A percentile compares a stretch with the other conserved stretches of the same genome.
These are phyloP conservation scores for Aureobasidium pullulans DNA, from an alignment of 2,329 filamentous ascomycete genomes.

Conservation along the genomic window DNA sequence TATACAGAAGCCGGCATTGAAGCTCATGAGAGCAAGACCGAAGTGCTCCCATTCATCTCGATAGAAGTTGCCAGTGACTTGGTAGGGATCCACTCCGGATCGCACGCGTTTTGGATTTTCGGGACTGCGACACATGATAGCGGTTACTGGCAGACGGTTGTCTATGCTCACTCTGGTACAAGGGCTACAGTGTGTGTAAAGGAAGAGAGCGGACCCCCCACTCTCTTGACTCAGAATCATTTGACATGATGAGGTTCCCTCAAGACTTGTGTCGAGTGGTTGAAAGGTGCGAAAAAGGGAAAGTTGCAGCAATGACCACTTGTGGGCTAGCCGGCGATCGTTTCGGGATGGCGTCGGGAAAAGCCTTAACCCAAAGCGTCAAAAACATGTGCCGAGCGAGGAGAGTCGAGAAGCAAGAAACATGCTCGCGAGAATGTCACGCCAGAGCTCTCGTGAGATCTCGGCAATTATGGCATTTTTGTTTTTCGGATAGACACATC, in stretches of 20 bases:
- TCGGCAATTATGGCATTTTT: background rate
- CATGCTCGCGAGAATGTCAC: background rate
- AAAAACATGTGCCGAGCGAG: background rate
- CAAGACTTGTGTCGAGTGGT: no score
- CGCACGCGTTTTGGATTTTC: background rate
- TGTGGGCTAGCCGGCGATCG: background rate
- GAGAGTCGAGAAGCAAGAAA: background rate
- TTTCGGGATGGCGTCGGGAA: background rate
- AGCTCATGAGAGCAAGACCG: background rate
- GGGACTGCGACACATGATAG: background rate
- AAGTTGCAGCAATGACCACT: background rate
- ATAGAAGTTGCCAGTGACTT: constrained; percentile 5
- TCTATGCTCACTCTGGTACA: no score
- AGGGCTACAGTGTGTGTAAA: no score
- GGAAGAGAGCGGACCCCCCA: no score
- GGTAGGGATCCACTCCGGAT: background rate
- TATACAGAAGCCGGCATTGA: background rate
- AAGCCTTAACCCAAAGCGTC: background rate
- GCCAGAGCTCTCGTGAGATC: constrained; percentile 1
- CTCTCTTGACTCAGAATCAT: no score
- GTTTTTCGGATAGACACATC: background rate
- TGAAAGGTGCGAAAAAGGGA: background rate
- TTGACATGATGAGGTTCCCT: background rate
- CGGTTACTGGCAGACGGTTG: background rate
- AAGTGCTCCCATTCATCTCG: constrained; percentile 2